A percentile compares a stretch with the other conserved stretches of the same genome.
Evolutionary conservation across 352 stramenopile species (phyloP).

Genomic region (Pythium plurisporium): DNA sequence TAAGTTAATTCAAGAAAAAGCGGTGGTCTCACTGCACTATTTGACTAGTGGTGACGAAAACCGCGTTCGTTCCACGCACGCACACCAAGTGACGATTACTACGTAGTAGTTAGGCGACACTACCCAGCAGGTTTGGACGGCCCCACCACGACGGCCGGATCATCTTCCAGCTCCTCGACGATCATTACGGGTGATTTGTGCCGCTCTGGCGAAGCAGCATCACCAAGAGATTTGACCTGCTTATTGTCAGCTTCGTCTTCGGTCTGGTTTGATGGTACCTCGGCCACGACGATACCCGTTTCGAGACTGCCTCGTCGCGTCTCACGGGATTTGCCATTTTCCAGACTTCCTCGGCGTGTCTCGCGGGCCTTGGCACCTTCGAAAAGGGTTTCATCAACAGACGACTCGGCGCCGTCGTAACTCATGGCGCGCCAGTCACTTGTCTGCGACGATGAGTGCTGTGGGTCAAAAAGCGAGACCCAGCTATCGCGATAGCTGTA

Average conservation of each 20-base stretch:
- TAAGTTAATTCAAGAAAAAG: slow-evolving; percentile 15
- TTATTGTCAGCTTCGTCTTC: slow-evolving; percentile 8
- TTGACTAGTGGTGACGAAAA: neutral
- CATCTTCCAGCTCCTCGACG: slow-evolving; percentile 14
- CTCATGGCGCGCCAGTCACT: slow-evolving; percentile 12
- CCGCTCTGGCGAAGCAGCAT: no score
- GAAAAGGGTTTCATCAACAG: slow-evolving; percentile 16
- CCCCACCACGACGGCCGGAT: neutral
- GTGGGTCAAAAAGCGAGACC: slow-evolving; percentile 14
- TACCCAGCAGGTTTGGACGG: neutral
- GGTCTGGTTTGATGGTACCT: slow-evolving; percentile 11
- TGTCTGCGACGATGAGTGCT: slow-evolving; percentile 7
- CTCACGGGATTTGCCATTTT: no score
- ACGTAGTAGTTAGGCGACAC: no score
- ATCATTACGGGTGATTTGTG: slow-evolving; percentile 20
- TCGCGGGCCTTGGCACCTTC: slow-evolving; percentile 6
- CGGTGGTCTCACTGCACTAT: neutral
- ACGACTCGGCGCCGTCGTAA: slow-evolving; percentile 13
- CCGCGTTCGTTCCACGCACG: neutral
- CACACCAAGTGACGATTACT: neutral
- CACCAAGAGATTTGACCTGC: no score
- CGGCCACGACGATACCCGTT: neutral
- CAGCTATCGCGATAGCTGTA: slow-evolving; percentile 23
- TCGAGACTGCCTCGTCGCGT: slow-evolving; percentile 6
- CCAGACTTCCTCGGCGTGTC: slow-evolving; percentile 2